Evolutionary conservation across 2,329 filamentous ascomycete genomes (phyloP), one percentile per base, ranked within the genome.

Genomic region (Phaeosphaeria sp.): DNA sequence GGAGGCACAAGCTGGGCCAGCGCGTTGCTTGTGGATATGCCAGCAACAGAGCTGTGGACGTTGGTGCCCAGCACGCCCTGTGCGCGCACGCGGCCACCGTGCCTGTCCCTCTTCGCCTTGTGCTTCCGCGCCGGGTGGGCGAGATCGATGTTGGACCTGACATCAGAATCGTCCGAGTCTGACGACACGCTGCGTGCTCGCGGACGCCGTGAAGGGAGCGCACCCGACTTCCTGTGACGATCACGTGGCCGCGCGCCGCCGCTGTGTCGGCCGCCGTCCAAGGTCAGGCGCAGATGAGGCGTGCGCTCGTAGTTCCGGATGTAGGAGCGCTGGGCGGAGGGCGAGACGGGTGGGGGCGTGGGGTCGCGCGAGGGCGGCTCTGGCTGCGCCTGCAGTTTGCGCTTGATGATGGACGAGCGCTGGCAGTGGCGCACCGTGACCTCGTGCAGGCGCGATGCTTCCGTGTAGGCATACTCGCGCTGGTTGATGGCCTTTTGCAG

Each of bases 11-110:
- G 78, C 61, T 83, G 78, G 5, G 86, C 83, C 46, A 88, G 77
- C 3, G 86, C 86, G 72, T 86, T 87, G 65, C 85, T 87, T 11
- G 85, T 87, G 21, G 86, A 88, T 46, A 87, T 86, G 15, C 82
- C 83, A 15, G 83, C 82, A 47, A 84, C 79, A 22, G 79, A 77
- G 51, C 82, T 84, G 65, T 84, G 83, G 6, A 82, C 82, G 65
- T 85, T 85, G 17, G 83, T 84, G 39, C 83, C 83, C 46, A 79
- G 75, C 55, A 78, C 76, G 20, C 81, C 81, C 17, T 80, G 76
- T 15, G 75, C 65, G 15, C 81, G 76, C 6, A 74, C 62, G 17
- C 77, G 75, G 11, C 76, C 66, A 42, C 79, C 74, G 40, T 69
- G 59, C 63, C 79, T 49, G 63, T 68, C 66, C 57, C 70, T 72